A percentile compares a stretch with the other conserved stretches of the same genome.
Conservation (phyloP, 306 rosid species). For the Vicia faba region DNA sequence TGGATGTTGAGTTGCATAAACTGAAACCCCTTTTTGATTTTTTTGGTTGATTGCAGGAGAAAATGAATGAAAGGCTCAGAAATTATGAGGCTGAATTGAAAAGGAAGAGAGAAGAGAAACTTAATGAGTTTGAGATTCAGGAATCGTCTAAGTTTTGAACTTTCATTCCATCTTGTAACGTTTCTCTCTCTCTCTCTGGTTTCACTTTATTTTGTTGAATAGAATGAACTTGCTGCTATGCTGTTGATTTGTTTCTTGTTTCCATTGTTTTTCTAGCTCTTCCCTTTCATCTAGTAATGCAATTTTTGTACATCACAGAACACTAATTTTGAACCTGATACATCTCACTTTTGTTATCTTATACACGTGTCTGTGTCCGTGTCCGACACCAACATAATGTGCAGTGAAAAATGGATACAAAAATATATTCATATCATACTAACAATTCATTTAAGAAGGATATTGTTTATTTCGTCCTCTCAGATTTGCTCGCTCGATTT, state of each 20-base stretch:
- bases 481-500: constrained; percentile 42
- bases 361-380: too few relatives aligned
- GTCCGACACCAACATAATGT: too few relatives aligned
- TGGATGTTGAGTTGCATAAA: not conserved
- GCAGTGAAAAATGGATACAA: too few relatives aligned
- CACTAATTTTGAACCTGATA: too few relatives aligned
- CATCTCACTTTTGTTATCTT: too few relatives aligned
- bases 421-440: not conserved
- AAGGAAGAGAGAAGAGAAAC: constrained; percentile 55
- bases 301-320: constrained; percentile 37
- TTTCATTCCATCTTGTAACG: constrained; percentile 1
- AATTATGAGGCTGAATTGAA: constrained; percentile 66
- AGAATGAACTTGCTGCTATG: too few relatives aligned
- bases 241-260: constrained; percentile 9
- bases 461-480: constrained; percentile 41
- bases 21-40: constrained; percentile 28
- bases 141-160: constrained; percentile 50
- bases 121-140: constrained; percentile 52
- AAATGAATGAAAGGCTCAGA: constrained; percentile 67
- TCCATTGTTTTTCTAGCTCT: constrained; percentile 28
- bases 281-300: constrained; percentile 39
- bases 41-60: constrained; percentile 54
- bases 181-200: constrained; percentile 6
- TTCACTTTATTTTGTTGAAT: too few relatives aligned
- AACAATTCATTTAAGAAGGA: constrained; percentile 42